Evolutionary conservation across 2,329 filamentous ascomycete species (phyloP).

Genomic region (Periconia sp.): DNA sequence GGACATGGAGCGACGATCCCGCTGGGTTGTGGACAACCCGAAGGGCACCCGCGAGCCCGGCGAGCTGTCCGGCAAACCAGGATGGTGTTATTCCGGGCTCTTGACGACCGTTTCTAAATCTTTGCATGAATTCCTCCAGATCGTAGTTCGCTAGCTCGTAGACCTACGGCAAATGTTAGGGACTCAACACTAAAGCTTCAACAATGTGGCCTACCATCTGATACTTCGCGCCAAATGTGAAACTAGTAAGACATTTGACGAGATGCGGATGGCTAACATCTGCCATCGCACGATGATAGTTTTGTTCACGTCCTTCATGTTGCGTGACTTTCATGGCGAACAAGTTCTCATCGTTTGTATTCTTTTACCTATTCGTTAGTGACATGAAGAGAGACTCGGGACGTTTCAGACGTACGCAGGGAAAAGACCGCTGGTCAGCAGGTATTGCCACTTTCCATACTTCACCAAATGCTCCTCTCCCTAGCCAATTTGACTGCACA

Average conservation of each 20-base stretch:
- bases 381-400: background rate
- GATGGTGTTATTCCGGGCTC: background rate
- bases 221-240: constrained; percentile 14
- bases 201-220: constrained; percentile 8
- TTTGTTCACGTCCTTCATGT: constrained; percentile 8
- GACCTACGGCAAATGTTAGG: background rate
- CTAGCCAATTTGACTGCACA: background rate
- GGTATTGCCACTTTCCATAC: constrained; percentile 13
- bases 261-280: constrained; percentile 17
- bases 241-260: constrained; percentile 21
- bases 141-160: constrained; percentile 15
- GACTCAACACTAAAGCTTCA: background rate
- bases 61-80: constrained; percentile 10
- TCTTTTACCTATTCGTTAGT: background rate
- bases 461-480: constrained; percentile 13
- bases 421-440: constrained; percentile 10
- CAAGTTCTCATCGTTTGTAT: background rate
- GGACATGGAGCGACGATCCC: constrained; percentile 3
- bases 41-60: constrained; percentile 12
- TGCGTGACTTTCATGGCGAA: constrained; percentile 17
- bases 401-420: constrained; percentile 3
- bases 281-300: constrained; percentile 12
- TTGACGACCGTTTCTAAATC: background rate
- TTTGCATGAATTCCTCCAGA: constrained; percentile 12
- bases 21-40: constrained; percentile 13